Percentiles rank a stretch among this genome's conserved stretches.
Evolutionary conservation across 495 filamentous ascomycete genomes (phyloP).

Genomic region (Penicillium verhagenii): DNA sequence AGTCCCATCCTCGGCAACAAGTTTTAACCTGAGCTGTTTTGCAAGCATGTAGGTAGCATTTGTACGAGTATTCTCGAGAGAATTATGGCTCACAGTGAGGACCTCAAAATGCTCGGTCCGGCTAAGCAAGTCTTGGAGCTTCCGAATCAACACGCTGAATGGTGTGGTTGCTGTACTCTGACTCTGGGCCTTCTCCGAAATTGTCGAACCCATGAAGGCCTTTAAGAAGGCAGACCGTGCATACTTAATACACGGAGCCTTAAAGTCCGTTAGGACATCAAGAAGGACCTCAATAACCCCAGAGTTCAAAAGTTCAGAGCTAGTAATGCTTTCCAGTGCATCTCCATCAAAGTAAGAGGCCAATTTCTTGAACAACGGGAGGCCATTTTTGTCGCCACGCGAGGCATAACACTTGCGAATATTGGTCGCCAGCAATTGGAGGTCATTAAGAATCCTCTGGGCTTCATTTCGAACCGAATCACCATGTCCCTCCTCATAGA

Average conservation of each 20-base stretch:
- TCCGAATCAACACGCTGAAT: conserved; percentile 88
- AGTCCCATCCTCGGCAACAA: conserved; percentile 86
- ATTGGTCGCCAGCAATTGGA: conserved; percentile 68
- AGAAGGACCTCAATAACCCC: conserved; percentile 82
- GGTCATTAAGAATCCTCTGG: conserved; percentile 64
- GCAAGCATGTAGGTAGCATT: conserved; percentile 94
- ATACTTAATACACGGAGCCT: conserved; percentile 39
- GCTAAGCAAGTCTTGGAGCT: conserved; percentile 93
- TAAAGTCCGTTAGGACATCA: conserved; percentile 70
- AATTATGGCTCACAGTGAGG: conserved; percentile 88
- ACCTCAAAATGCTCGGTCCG: conserved; percentile 98
- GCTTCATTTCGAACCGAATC: conserved; percentile 76
- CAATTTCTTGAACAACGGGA: conserved; percentile 68
- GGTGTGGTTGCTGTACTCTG: conserved; percentile 70
- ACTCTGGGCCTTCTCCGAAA: conserved; percentile 59
- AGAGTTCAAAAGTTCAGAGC: conserved; percentile 88
- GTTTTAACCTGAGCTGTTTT: conserved; percentile 87
- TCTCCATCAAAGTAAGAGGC: conserved; percentile 89
- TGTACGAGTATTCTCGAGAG: conserved; percentile 86
- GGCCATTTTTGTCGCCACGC: conserved; percentile 47
- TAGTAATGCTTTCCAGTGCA: conserved; percentile 90
- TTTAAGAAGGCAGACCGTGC: conserved; percentile 84
- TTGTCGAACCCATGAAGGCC: conserved; percentile 84
- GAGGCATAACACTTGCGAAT: conserved; percentile 67
- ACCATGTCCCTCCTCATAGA: conserved; percentile 74